Conservation (phyloP, 805 yeast species). For the Millerozyma miso region DNA sequence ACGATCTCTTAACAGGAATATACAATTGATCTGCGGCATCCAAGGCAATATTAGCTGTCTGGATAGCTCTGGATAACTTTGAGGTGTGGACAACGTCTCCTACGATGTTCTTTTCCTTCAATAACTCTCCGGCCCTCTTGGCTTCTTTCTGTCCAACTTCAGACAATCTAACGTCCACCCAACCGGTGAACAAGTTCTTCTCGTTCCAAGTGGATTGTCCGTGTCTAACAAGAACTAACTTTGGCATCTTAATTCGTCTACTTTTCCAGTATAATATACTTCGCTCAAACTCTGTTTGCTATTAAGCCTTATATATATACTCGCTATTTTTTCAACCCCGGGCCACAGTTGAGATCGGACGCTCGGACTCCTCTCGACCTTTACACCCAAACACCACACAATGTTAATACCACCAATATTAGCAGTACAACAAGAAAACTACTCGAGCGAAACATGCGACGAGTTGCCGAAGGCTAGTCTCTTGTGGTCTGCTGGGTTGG, state of each 20-base stretch:
- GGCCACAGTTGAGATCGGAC: conserved; percentile 6
- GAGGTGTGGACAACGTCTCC: conserved; percentile 93
- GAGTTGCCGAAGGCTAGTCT: conserved; percentile 15
- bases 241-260: conserved; percentile 34
- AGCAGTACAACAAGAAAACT: neutral
- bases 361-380: conserved; percentile 10
- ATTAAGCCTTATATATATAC: conserved; percentile 1
- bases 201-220: conserved; percentile 99
- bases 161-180: conserved; percentile 92
- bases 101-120: conserved; percentile 77
- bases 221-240: conserved; percentile 93
- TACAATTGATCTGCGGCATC: conserved; percentile 83
- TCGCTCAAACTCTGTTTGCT: neutral
- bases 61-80: conserved; percentile 88
- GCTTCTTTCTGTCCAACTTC: conserved; percentile 89
- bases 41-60: conserved; percentile 93
- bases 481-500: conserved; percentile 86
- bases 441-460: conserved; percentile 8
- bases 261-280: neutral
- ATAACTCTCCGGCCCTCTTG: conserved; percentile 84
- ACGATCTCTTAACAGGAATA: conserved; percentile 88
- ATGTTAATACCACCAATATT: neutral
- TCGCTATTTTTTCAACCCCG: conserved; percentile 2
- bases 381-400: neutral
- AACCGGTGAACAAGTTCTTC: conserved; percentile 96